Evolutionary conservation across 345 rosid genomes (phyloP).

Genomic region (Euphorbia lathyris): DNA sequence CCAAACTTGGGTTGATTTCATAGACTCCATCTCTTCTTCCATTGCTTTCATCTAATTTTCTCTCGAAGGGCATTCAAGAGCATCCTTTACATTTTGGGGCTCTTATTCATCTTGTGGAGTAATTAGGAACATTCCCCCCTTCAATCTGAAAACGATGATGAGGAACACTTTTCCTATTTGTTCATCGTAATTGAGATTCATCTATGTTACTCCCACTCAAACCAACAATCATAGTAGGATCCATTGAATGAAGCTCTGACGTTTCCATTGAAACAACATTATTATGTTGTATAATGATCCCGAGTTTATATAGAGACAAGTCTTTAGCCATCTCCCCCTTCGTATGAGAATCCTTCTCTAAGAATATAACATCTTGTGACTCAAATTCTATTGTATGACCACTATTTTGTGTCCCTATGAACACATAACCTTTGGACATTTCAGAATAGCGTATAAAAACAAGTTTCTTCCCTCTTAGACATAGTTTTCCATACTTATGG

Average conservation of each 20-base stretch:
- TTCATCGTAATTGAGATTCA: not conserved
- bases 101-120: not conserved
- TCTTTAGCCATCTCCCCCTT: not conserved
- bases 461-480: not conserved
- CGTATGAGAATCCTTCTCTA: too few species aligned
- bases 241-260: not conserved
- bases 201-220: not conserved
- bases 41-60: not conserved
- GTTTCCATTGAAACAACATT: not conserved
- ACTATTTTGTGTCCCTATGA: not conserved
- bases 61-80: not conserved
- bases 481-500: too few species aligned
- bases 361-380: too few species aligned
- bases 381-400: not conserved
- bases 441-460: not conserved
- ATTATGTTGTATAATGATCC: not conserved
- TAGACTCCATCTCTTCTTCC: not conserved
- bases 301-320: not conserved
- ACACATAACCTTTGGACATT: not conserved
- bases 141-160: not conserved
- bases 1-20: too few species aligned
- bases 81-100: not conserved
- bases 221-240: not conserved
- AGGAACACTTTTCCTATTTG: not conserved
- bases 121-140: not conserved